These are phyloP conservation scores for Cordyceps farinosa DNA, from an alignment of 2,329 filamentous ascomycete genomes.

Conservation along the genomic window DNA sequence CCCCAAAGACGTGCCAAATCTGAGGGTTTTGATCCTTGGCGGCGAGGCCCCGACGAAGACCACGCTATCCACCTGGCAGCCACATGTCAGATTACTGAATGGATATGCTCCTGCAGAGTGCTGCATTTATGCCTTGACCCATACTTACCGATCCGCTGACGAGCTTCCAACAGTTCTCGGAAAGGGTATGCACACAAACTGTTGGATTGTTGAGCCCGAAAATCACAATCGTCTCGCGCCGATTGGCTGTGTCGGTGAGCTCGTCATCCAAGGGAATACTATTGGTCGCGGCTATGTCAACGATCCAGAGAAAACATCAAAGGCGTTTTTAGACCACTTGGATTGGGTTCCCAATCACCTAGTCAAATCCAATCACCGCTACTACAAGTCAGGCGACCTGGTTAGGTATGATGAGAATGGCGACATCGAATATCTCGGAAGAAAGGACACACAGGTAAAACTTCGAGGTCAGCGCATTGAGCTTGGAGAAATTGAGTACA, in stretches of 20 bases:
- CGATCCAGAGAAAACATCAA: not conserved
- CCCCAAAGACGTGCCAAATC: constrained; percentile 10
- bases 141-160: not conserved
- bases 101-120: constrained; percentile 41
- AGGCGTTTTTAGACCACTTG: constrained; percentile 11
- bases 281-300: constrained; percentile 2
- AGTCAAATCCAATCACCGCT: constrained; percentile 9
- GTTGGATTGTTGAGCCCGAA: constrained; percentile 22
- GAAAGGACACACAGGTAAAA: constrained; percentile 57
- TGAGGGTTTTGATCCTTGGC: constrained; percentile 21
- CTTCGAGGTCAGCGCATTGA: constrained; percentile 31
- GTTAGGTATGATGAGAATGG: constrained; percentile 40
- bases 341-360: not conserved
- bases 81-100: constrained; percentile 35
- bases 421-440: constrained; percentile 42
- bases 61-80: constrained; percentile 17
- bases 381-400: constrained; percentile 49
- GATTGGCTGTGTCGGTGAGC: constrained; percentile 20
- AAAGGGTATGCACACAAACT: constrained; percentile 10
- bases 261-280: constrained; percentile 18
- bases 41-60: constrained; percentile 33
- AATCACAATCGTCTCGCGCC: constrained; percentile 17
- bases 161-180: not conserved
- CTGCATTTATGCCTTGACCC: constrained; percentile 26
- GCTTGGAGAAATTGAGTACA: constrained; percentile 27